Conservation (phyloP, 345 rosid species). For the Eucalyptus regnans region DNA sequence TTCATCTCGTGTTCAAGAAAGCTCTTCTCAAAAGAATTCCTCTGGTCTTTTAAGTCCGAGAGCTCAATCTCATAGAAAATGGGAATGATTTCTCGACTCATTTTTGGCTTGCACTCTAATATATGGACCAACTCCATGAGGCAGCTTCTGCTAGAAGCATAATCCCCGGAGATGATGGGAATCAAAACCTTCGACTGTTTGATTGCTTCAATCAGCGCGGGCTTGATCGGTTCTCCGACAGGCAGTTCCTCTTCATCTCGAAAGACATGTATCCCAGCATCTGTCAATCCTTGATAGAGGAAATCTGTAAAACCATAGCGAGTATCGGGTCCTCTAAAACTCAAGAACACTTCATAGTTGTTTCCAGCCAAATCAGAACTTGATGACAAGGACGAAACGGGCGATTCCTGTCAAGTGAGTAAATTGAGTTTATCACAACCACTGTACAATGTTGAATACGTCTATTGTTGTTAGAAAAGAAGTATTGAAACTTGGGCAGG, state of each 20-base stretch:
- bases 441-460: accelerated
- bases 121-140: not conserved
- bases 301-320: not conserved
- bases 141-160: not conserved
- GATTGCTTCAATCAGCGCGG: not conserved
- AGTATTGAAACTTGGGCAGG: not conserved
- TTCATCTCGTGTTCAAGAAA: not conserved
- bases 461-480: too few species aligned
- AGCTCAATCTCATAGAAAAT: not conserved
- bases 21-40: not conserved
- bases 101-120: not conserved
- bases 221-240: not conserved
- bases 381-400: accelerated
- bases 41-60: not conserved
- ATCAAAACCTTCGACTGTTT: not conserved
- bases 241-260: not conserved
- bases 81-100: not conserved
- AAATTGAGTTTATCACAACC: not conserved
- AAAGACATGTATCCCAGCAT: accelerated
- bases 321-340: not conserved
- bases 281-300: not conserved
- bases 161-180: not conserved
- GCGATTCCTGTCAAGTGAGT: not conserved
- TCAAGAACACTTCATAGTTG: not conserved
- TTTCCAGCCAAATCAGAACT: not conserved